Base-by-base conservation (phyloP, 768 basidiomycete genomes). In the Lactarius indigo region DNA sequence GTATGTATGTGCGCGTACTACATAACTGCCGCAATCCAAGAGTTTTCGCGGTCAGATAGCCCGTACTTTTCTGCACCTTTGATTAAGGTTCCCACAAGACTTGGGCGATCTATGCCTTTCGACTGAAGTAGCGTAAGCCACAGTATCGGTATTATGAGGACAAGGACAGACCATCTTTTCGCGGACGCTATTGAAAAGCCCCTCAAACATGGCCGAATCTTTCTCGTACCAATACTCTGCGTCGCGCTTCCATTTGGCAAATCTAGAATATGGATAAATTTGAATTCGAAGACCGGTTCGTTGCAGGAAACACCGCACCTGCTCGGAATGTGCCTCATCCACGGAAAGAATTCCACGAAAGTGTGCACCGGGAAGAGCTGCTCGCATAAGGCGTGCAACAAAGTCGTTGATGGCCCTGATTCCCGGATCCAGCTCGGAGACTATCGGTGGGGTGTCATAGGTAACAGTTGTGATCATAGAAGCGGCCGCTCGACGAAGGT, bases 331-430 rank as follows among this genome's bases (percentile, higher is more conserved):
- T 66, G 23, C 13, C 41, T 54, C 67, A 68, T 68, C 57, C 42
- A 64, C n/a, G 67, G 57, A 39, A 68, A 42, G n/a, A 66, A 42
- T 39, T 68, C 67, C n/a, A 68, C 65, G n/a, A 20, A 65, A 28
- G 31, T 59, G 59, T 2, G 52, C 18, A 20, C 67, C 64, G 42
- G 42, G 42, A 59, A 58, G 44, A 5, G 33, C 30, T 37, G 64
- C 37, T n/a, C 33, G 65, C 7, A 8, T 10, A 31, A 28, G 2
- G 28, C 28, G 41, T 42, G 60, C n/a, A 31, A 42, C 33, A 7
- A 59, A 18, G 15, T 66, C 58, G 2, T 47, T 31, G 20, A 44
- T 23, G 10, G 54, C 57, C 28, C 15, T 23, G 42, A 42, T 5
- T 42, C 42, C 42, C 5, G 18, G 8, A 41, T 64, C 66, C 2